Evolutionary conservation across 2,329 filamentous ascomycete genomes (phyloP), one percentile per base, ranked within the genome.

Genomic region (Fusarium scirpi): DNA sequence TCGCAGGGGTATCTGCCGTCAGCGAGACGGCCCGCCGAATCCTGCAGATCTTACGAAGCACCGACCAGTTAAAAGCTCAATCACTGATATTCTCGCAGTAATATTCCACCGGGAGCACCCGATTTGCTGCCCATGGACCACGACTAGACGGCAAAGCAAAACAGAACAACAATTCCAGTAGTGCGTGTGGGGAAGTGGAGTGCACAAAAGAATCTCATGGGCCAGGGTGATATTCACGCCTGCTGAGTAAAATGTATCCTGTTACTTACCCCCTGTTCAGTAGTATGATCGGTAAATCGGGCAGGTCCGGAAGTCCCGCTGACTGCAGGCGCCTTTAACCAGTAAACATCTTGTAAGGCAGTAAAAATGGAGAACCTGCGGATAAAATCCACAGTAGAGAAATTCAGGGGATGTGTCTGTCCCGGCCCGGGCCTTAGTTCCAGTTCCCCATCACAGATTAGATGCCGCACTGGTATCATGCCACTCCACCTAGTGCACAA

Each of bases 401-500:
- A 27, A 27, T 27, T 10, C 25, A 27, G 25, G 25, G 8, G 25
- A 9, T 27, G 8, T 9, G 8, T 27, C 8, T 27, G 25, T 27
- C 4, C 34, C 18, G 34, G 34, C 34, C 34, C 34, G 34, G 34
- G 34, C 16, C 34, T 34, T 34, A 10, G 16, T 40, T 40, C 34
- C 34, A 40, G 18, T n/a, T 41, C 65, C 67, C 61, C 61, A 73
- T 73, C 67, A 58, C 63, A 55, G 75, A 80, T 71, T 83, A 25
- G 24, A 8, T 25, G 80, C 78, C 81, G 74, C 56, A 75, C 75
- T 74, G 84, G 84, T 69, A 79, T 84, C 29, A 81, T 85, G 77
- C 87, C 87, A 27, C 8, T 27, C 8, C 25, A 27, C 25, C 25
- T 9, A 27, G 25, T 24, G 24, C 24, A 24, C 24, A 24, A 24